These are phyloP conservation scores for Pulveroboletus sp. DNA, from an alignment of 768 basidiomycete species.

Conservation along the genomic window DNA sequence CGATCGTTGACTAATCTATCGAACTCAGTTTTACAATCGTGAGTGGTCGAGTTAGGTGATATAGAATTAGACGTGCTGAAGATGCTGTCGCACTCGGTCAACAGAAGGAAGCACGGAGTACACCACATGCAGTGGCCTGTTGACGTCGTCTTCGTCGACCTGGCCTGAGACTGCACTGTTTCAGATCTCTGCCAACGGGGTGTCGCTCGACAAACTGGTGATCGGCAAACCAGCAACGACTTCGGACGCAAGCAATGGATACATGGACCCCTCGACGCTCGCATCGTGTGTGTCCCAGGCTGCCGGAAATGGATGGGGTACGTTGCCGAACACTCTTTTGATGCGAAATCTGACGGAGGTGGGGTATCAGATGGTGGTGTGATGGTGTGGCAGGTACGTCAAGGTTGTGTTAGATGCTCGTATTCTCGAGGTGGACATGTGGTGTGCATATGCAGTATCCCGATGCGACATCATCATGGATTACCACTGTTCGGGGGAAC, in stretches of 20 bases:
- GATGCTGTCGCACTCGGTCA: neutral
- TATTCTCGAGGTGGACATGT: neutral
- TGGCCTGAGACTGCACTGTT: slow-evolving; percentile 61
- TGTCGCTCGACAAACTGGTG: slow-evolving; percentile 46
- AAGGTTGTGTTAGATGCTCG: too few species aligned
- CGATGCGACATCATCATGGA: slow-evolving; percentile 37
- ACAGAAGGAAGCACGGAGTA: slow-evolving; percentile 61
- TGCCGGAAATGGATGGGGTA: slow-evolving; percentile 60
- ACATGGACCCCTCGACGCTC: slow-evolving; percentile 53
- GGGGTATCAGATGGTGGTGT: slow-evolving; percentile 32
- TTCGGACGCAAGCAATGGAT: slow-evolving; percentile 46
- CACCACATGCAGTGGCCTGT: slow-evolving; percentile 55
- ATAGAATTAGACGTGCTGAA: neutral
- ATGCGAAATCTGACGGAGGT: neutral
- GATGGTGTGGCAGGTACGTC: slow-evolving; percentile 41
- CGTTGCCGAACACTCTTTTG: slow-evolving; percentile 24
- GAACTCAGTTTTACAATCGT: slow-evolving; percentile 30
- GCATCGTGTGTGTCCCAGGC: slow-evolving; percentile 58
- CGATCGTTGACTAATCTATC: slow-evolving; percentile 1
- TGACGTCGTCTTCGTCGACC: slow-evolving; percentile 50
- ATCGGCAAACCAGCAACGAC: slow-evolving; percentile 50
- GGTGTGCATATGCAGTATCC: slow-evolving; percentile 28
- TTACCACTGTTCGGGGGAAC: slow-evolving; percentile 34
- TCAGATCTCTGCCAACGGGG: slow-evolving; percentile 47
- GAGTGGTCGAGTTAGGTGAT: neutral